phyloP scores from a whole-genome alignment of 257 asterid genomes.

The Solanum ahanhuiri region DNA sequence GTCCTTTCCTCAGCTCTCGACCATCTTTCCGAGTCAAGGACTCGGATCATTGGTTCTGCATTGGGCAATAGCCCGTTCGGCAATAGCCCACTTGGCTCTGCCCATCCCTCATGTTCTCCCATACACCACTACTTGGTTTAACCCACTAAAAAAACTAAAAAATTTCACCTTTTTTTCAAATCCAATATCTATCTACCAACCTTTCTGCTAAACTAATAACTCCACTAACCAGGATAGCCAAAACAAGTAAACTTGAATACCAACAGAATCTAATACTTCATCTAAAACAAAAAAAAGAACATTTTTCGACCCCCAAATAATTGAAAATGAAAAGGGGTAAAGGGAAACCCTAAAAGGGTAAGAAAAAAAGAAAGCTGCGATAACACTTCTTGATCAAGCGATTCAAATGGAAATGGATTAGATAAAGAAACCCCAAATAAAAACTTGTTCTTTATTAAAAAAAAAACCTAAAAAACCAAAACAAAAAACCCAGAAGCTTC shows the following conservation, averaged over 20 bases:
- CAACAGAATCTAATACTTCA: background rate
- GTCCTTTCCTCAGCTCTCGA: slow-evolving; percentile 79
- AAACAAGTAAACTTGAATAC: background rate
- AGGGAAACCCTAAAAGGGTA: background rate
- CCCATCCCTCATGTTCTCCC: slow-evolving; percentile 89
- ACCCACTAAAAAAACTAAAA: background rate
- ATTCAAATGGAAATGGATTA: background rate
- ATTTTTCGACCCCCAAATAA: background rate
- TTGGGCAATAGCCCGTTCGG: slow-evolving; percentile 80
- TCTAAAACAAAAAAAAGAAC: background rate
- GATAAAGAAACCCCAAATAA: background rate
- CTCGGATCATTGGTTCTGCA: slow-evolving; percentile 50
- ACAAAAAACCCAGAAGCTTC: background rate
- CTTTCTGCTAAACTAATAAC: background rate
- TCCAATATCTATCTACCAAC: background rate
- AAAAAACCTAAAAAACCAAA: background rate
- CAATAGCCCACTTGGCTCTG: slow-evolving; percentile 52
- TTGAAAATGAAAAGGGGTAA: background rate
- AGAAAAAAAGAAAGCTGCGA: background rate
- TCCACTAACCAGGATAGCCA: background rate
- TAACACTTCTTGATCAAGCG: background rate
- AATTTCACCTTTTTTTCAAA: background rate
- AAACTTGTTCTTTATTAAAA: background rate
- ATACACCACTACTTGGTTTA: slow-evolving; percentile 22
- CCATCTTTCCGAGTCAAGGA: slow-evolving; percentile 80